Evolutionary conservation across 1,284 basidiomycete genomes (phyloP), one percentile per base, ranked within the genome.

Genomic region (Ceratobasidium sp.): DNA sequence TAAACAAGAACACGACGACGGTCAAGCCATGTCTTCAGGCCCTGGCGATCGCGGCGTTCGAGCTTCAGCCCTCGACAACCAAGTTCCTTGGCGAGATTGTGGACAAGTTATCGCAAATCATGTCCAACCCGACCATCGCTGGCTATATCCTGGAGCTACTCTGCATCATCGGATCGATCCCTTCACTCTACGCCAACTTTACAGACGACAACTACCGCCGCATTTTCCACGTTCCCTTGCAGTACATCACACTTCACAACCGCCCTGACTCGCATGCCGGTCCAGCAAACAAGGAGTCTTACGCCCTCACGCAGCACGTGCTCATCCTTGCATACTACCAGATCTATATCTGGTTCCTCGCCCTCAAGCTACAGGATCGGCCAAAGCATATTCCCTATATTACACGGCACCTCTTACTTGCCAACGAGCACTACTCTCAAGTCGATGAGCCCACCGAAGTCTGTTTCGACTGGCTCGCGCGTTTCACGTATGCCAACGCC

Each of bases 131-230:
- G 2, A 89, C 90, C 57, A 92, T 98, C 84, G 93, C 94, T 2
- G 93, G 97, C 10, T 96, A 99, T 77, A 97, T 99, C 76, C 86
- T 99, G 72, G 94, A 94, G 74, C 93, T 99, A 77, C 86, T 99
- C 34, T 87, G 88, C 54, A 90, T 96, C 71, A 85, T 98, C 56
- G 94, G 93, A 3, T 93, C 94, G 7, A 84, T 87, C 64, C 89
- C 87, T 0, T 79, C 85, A 1, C 82, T 98, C 15, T 94, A 96
- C 78, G 88, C 89, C 70, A 99, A 98, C 79, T 94, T 99, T 74
- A 96, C 93, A 6, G 93, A 96, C 73, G 85, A 84, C 54, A 93
- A 99, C 77, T 99, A 91, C 81, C 93, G 92, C 77, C 90, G 93
- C 81, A 92, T 99, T 0, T 98, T 99, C 75, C 94, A 92, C 10